phyloP scores from a whole-genome alignment of 495 filamentous ascomycete genomes.

The Penicillium dipodomyicola region DNA sequence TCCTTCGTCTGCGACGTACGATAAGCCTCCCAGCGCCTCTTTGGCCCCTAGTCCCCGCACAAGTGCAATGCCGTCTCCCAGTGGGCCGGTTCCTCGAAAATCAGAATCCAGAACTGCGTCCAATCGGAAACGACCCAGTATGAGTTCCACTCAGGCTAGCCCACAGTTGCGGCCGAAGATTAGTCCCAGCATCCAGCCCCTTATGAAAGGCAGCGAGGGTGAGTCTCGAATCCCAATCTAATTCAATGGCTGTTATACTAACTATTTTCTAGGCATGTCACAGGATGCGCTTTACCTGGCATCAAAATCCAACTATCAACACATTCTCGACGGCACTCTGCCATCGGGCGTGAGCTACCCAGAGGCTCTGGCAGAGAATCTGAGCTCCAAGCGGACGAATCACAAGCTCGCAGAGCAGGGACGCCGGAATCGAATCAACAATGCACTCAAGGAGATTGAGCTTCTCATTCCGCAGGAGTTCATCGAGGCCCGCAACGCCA shows the following conservation, averaged over 20 bases:
- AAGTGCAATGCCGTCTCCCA: slow-evolving; percentile 44
- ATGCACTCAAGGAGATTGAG: slow-evolving; percentile 87
- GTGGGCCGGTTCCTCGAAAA: slow-evolving; percentile 40
- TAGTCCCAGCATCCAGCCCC: slow-evolving; percentile 88
- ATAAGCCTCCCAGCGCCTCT: slow-evolving; percentile 25
- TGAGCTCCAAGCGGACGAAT: slow-evolving; percentile 94
- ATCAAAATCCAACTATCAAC: slow-evolving; percentile 96
- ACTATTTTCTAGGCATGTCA: slow-evolving; percentile 41
- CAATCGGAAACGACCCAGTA: slow-evolving; percentile 66
- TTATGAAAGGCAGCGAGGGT: slow-evolving; percentile 76
- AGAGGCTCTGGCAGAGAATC: slow-evolving; percentile 81
- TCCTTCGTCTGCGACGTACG: slow-evolving; percentile 27
- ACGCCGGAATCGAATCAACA: slow-evolving; percentile 91
- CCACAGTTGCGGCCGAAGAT: slow-evolving; percentile 90
- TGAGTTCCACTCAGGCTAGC: slow-evolving; percentile 71
- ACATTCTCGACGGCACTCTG: slow-evolving; percentile 88
- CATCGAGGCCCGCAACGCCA: slow-evolving; percentile 34
- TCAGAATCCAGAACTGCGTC: slow-evolving; percentile 38
- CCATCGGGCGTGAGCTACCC: slow-evolving; percentile 90
- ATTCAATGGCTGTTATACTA: slow-evolving; percentile 12
- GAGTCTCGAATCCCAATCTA: slow-evolving; percentile 28
- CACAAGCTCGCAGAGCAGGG: slow-evolving; percentile 99
- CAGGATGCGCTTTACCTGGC: slow-evolving; percentile 79
- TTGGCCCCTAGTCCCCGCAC: slow-evolving; percentile 39
- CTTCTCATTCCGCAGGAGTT: slow-evolving; percentile 65